Evolutionary conservation across 148 eudicot species (phyloP).

Genomic region (Simmondsia chinensis): DNA sequence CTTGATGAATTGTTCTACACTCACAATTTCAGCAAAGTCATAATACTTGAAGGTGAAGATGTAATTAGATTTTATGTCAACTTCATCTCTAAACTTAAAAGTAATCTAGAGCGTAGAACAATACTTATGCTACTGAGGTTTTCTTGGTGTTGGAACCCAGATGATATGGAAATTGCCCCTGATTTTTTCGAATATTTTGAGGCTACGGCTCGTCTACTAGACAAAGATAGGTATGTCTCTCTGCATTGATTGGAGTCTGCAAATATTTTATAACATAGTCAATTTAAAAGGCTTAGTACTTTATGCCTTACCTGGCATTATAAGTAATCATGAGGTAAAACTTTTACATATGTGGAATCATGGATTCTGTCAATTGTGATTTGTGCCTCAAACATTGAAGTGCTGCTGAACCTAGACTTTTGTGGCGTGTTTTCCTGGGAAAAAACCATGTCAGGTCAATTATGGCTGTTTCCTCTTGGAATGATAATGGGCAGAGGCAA

Average conservation of each 20-base stretch:
- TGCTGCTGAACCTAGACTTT: background rate
- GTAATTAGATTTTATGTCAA: too few relatives aligned
- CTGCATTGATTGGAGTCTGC: background rate
- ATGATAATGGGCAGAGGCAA: slow-evolving; percentile 98
- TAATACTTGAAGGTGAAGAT: slow-evolving; percentile 92
- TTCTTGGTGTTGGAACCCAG: slow-evolving; percentile 29
- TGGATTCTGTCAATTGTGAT: background rate
- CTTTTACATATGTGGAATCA: too few relatives aligned
- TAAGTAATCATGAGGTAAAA: background rate
- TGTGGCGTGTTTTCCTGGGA: slow-evolving; percentile 7
- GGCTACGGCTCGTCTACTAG: slow-evolving; percentile 82
- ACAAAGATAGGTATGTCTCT: slow-evolving; percentile 68
- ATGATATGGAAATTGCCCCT: slow-evolving; percentile 98
- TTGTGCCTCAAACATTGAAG: background rate
- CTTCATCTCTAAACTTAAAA: too few relatives aligned
- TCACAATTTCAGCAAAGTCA: slow-evolving; percentile 74
- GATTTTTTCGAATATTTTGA: slow-evolving; percentile 97
- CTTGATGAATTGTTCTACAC: slow-evolving; percentile 78
- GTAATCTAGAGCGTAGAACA: background rate
- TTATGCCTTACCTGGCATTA: too few relatives aligned
- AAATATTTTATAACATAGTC: background rate
- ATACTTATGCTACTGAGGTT: slow-evolving; percentile 9
- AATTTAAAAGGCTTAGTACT: too few relatives aligned
- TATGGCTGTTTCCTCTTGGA: slow-evolving; percentile 99
- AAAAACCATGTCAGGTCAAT: slow-evolving; percentile 48